A percentile compares a stretch with the other conserved stretches of the same genome.
Conservation (phyloP, 495 filamentous ascomycete genomes). For the Platismatia glauca region DNA sequence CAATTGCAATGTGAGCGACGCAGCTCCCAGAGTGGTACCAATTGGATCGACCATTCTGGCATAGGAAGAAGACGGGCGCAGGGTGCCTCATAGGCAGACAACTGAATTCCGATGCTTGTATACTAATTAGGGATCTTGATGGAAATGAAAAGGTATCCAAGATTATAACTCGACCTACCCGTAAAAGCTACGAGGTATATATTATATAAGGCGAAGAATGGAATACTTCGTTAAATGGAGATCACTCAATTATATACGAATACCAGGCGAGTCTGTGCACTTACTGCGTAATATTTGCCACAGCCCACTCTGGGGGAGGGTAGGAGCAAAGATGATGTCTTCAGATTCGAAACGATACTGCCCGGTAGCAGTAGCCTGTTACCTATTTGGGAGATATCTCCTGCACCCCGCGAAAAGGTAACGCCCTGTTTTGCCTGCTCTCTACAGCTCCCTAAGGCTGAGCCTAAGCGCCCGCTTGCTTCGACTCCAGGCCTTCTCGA, state of each 20-base stretch:
- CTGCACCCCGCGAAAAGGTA: neutral
- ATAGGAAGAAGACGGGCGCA: neutral
- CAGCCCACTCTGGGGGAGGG: neutral
- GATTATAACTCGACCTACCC: neutral
- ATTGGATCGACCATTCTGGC: slow-evolving; percentile 3
- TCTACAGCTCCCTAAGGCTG: neutral
- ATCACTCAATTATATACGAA: neutral
- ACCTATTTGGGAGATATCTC: neutral
- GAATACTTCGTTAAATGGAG: neutral
- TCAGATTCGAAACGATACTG: neutral
- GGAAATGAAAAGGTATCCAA: neutral
- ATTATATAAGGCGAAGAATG: neutral
- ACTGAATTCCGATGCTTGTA: neutral
- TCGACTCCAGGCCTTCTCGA: neutral
- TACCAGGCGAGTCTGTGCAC: neutral
- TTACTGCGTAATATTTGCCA: neutral
- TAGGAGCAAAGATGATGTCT: neutral
- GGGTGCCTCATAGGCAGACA: neutral
- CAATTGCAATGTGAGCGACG: slow-evolving; percentile 16
- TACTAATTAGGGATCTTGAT: neutral
- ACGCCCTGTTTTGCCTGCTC: neutral
- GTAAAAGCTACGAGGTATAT: neutral
- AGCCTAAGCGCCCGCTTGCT: neutral
- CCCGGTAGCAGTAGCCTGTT: neutral
- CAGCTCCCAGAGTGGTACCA: slow-evolving; percentile 9